phyloP scores from a whole-genome alignment of 805 yeast species.

The Candida sithepensis region DNA sequence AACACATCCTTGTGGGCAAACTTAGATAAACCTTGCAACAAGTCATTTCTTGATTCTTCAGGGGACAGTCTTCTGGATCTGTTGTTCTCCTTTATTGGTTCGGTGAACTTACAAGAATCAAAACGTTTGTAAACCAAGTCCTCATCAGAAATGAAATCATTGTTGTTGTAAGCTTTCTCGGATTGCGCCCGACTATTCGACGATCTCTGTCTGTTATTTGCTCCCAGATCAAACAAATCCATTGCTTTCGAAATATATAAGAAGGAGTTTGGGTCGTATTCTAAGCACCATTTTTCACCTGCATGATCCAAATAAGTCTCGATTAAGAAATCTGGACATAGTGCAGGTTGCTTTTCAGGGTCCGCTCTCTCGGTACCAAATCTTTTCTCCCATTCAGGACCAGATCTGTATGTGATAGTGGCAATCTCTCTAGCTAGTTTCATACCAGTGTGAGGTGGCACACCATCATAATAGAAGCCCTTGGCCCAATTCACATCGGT shows the following conservation, averaged over 20 bases:
- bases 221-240: conserved; percentile 86
- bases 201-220: conserved; percentile 43
- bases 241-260: conserved; percentile 87
- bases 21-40: conserved; percentile 59
- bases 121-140: conserved; percentile 25
- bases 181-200: conserved; percentile 32
- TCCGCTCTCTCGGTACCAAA: conserved; percentile 88
- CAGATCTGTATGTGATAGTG: conserved; percentile 89
- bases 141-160: conserved; percentile 31
- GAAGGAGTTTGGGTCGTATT: conserved; percentile 87
- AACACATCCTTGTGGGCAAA: conserved; percentile 63
- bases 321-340: conserved; percentile 89
- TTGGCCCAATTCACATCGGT: conserved; percentile 94
- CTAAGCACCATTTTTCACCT: conserved; percentile 89
- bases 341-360: conserved; percentile 72
- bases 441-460: conserved; percentile 95
- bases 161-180: conserved; percentile 5
- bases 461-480: conserved; percentile 67
- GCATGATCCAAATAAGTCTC: conserved; percentile 94
- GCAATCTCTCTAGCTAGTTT: conserved; percentile 91
- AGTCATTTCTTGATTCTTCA: conserved; percentile 58
- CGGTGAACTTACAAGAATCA: conserved; percentile 36
- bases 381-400: conserved; percentile 95
- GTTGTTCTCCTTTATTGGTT: conserved; percentile 54
- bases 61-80: conserved; percentile 42